A percentile compares a stretch with the other conserved stretches of the same genome.
phyloP scores from a whole-genome alignment of 768 basidiomycete genomes.

The Coprinopsis strossmayeri region DNA sequence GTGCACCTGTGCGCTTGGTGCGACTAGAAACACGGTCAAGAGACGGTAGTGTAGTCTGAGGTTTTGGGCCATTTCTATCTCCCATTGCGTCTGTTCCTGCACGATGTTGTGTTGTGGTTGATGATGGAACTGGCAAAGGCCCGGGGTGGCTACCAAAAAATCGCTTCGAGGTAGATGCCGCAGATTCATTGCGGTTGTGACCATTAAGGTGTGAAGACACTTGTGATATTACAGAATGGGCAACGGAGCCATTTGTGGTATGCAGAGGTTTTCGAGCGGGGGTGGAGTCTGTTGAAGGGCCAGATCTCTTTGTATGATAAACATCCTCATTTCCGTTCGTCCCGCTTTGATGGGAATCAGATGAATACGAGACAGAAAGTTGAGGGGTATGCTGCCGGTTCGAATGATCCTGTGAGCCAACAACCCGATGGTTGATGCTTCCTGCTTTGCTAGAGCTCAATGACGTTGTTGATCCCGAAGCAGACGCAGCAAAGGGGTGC shows the following conservation, averaged over 20 bases:
- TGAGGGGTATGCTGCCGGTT: conserved; percentile 14
- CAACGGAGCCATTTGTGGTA: conserved; percentile 1
- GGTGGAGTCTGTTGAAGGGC: not conserved
- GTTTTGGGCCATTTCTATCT: too few species aligned
- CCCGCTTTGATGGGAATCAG: conserved; percentile 15
- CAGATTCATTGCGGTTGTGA: conserved; percentile 7
- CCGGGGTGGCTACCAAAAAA: conserved; percentile 2
- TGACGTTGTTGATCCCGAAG: conserved; percentile 17
- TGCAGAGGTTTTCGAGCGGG: conserved; percentile 1
- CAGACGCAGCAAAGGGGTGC: conserved; percentile 10
- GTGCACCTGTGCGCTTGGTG: not conserved
- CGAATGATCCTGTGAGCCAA: conserved; percentile 6
- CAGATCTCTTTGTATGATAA: not conserved
- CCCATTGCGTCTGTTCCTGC: too few species aligned
- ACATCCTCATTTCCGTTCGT: not conserved
- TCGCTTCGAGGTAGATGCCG: conserved; percentile 4
- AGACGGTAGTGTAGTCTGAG: not conserved
- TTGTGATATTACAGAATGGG: not conserved
- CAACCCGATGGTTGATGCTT: conserved; percentile 10
- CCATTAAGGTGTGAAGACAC: conserved; percentile 4
- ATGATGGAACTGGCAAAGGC: not conserved
- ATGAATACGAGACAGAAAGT: conserved; percentile 16
- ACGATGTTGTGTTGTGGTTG: not conserved
- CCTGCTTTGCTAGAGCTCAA: conserved; percentile 14
- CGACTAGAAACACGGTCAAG: not conserved